Base-by-base conservation (phyloP, 2,329 filamentous ascomycete genomes). In the Epichloe elymi region DNA sequence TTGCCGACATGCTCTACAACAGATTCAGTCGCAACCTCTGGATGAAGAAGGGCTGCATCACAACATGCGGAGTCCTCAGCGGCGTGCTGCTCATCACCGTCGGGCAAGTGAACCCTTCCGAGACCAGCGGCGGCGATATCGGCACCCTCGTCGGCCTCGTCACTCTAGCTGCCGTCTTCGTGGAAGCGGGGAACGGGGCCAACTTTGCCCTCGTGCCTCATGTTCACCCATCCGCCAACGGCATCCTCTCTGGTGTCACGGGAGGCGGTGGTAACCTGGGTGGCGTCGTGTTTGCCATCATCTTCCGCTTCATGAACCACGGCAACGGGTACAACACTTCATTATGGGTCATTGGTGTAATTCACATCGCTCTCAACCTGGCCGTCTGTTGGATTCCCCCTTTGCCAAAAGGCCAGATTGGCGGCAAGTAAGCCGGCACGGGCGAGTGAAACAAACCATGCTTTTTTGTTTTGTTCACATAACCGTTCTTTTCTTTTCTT, bases 121-220 rank as follows among this genome's bases (percentile, higher is more conserved):
- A 75, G 23, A 65, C 83, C 46, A 61, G 59, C 46, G 62, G 60
- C 15, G 51, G 55, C 40, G 54, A 44, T 40, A 59, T 67, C 14
- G 67, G 74, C 6, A 80, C 78, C 3, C 83, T 94, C 74, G 82
- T 93, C 51, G 87, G 86, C 1, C 79, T 95, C 5, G 71, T 94
- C 8, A 82, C 83, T 1, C 76, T 87, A 10, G 76, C 89, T 70
- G 87, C 86, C 1, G 75, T 95, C 63, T 95, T 95, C 70, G 69
- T 89, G 42, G 88, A 94, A 65, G 87, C 85, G 2, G 83, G 82
- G 41, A 95, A 95, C 63, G 90, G 90, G 0, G 82, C 87, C 40
- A 93, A 87, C 69, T 95, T 93, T 66, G 80, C 87, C 0, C 75
- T 95, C 5, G 84, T 95, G 23, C 88, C 89, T 3, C 90, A 95